phyloP scores from a whole-genome alignment of 192 early-diverging fungal species.

The Mortierella antarctica region DNA sequence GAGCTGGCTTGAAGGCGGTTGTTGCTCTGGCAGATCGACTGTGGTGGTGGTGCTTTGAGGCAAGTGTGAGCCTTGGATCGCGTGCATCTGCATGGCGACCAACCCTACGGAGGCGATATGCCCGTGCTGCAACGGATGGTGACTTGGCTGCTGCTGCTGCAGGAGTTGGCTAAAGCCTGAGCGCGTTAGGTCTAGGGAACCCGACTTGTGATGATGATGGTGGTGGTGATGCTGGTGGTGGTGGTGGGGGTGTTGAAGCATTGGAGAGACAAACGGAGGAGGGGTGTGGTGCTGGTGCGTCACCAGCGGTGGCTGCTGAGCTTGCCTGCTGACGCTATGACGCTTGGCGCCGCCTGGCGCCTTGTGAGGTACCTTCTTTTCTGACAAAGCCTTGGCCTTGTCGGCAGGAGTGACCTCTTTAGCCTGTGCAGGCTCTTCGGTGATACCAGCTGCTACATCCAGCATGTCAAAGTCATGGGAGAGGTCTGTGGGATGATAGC shows the following conservation, averaged over 20 bases:
- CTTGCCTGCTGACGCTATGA: constrained; percentile 47
- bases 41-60: too few relatives aligned
- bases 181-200: constrained; percentile 23
- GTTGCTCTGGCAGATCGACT: too few relatives aligned
- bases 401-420: background rate
- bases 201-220: constrained; percentile 27
- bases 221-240: constrained; percentile 3
- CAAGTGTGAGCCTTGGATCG: background rate
- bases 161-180: constrained; percentile 12
- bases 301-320: constrained; percentile 39
- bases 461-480: constrained; percentile 12
- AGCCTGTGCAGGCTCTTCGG: background rate
- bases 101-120: constrained; percentile 27
- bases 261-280: constrained; percentile 32
- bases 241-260: constrained; percentile 23
- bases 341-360: constrained; percentile 12
- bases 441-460: background rate
- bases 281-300: constrained; percentile 48
- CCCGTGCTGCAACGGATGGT: constrained; percentile 19
- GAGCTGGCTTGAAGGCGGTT: too few relatives aligned
- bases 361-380: constrained; percentile 9
- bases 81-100: constrained; percentile 21
- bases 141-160: constrained; percentile 14
- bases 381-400: background rate
- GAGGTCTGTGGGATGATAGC: too few relatives aligned